Evolutionary conservation across 2,329 filamentous ascomycete genomes (phyloP).

Genomic region (Epicoccum nigrum): DNA sequence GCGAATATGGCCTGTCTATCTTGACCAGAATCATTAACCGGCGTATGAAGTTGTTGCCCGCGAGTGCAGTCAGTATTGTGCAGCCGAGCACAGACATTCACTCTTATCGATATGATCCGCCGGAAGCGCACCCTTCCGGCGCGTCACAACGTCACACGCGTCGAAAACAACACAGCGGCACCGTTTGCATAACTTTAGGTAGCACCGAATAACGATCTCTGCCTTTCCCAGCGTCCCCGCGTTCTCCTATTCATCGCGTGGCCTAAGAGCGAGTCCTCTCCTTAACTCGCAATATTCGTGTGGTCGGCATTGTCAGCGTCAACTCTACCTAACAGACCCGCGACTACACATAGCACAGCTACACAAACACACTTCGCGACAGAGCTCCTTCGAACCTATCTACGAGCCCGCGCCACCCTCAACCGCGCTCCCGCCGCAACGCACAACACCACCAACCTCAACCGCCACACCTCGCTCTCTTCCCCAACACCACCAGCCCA

Average conservation of each 20-base stretch:
- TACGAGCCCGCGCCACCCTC: not conserved
- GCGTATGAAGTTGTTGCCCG: too few species aligned
- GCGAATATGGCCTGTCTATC: too few species aligned
- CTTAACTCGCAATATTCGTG: too few species aligned
- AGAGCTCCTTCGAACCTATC: not conserved
- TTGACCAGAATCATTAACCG: too few species aligned
- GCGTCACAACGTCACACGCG: conserved; percentile 6
- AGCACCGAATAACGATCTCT: not conserved
- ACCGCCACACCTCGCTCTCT: too few species aligned
- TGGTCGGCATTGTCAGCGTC: not conserved
- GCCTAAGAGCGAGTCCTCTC: too few species aligned
- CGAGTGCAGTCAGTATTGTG: too few species aligned
- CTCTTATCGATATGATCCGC: not conserved
- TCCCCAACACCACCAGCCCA: not conserved
- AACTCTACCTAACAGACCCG: not conserved
- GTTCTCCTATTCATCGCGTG: too few species aligned
- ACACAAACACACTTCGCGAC: not conserved
- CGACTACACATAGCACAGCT: not conserved
- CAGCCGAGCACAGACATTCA: not conserved
- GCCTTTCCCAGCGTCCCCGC: not conserved
- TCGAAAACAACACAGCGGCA: not conserved
- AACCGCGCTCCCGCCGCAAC: not conserved
- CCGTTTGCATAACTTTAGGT: not conserved
- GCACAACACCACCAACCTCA: not conserved
- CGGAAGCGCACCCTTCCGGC: conserved; percentile 6